Evolutionary conservation across 345 rosid genomes (phyloP), one percentile per base, ranked within the genome.

Genomic region (Viola odorata): DNA sequence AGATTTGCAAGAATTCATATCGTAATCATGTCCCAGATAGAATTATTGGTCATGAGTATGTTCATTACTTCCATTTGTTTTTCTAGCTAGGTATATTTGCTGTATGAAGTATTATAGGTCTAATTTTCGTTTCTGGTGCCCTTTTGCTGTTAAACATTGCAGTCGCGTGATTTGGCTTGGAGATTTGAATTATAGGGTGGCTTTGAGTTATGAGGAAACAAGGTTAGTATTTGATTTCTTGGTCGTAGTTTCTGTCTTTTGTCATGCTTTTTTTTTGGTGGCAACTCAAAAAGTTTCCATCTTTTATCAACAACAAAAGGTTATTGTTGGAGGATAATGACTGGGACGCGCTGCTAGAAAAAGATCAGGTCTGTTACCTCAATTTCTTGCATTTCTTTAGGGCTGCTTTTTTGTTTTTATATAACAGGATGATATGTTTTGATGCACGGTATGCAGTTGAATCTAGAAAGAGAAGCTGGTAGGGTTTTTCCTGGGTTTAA

Each of bases 111-210:
- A 59, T 14, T 32, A 37, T 59, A 12, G 23, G 7, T 16, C 37
- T 8, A 48, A 1, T 38, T 9, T 23, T 50, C 0, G 44, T 8
- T 38, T 37, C 0, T 3, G 12, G 36, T 10, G 13, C 13, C 36
- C 17, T 59, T 16, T 48, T 55, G 11, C 13, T 47, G 50, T n/a
- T 39, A 3, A 10, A 32, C 8, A 11, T 36, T 52, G 76, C 80
- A 89, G 98, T 68, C 96, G 95, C 53, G 77, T 95, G 53, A 72
- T 91, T 68, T 95, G 97, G 97, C 81, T 94, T 45, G 99, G 97
- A 75, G 99, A 94, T 69, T 70, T 91, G 71, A 95, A 95, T 66
- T 91, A 95, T 45, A 79, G 97, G 61, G 77, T 90, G 10, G 77
- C 92, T 7, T 72, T 91, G 70, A 84, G 92, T 65, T 95, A 95